Percentiles rank a stretch among this genome's conserved stretches.
Conservation (phyloP, 805 yeast genomes). For the Yamadazyma phyllophila region DNA sequence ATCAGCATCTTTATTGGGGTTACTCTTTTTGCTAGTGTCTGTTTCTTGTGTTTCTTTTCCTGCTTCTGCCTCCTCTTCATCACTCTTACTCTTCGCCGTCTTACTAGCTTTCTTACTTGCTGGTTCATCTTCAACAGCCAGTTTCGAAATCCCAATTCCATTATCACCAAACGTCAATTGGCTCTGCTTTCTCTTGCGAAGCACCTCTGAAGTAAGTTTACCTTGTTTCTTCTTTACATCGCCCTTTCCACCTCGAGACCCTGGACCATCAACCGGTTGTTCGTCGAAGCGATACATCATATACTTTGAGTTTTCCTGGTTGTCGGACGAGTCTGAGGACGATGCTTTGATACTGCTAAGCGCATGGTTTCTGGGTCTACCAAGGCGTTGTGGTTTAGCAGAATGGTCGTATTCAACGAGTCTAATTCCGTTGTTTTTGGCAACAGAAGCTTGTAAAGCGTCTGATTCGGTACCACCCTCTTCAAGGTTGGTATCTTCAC, state of each 20-base stretch:
- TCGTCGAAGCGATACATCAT: conserved; percentile 35
- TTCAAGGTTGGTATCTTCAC: neutral
- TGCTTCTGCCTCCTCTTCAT: neutral
- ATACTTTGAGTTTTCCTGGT: conserved; percentile 28
- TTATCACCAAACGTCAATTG: conserved; percentile 12
- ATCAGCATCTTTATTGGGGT: no score
- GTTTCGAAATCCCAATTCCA: conserved; percentile 4
- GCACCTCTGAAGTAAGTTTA: conserved; percentile 21
- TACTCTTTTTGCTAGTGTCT: no score
- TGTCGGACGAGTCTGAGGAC: conserved; percentile 17
- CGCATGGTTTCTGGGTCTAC: conserved; percentile 33
- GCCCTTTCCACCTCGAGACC: conserved; percentile 37
- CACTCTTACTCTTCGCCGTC: neutral
- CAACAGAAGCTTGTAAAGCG: neutral
- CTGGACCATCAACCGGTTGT: conserved; percentile 37
- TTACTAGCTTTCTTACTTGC: neutral
- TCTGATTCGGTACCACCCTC: no score
- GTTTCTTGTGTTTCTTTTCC: neutral
- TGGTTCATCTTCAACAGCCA: neutral
- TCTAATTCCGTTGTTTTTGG: conserved; percentile 6
- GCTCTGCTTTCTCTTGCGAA: conserved; percentile 22
- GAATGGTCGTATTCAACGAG: conserved; percentile 33
- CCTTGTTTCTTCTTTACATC: conserved; percentile 19
- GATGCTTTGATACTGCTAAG: conserved; percentile 15
- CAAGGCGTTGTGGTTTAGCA: conserved; percentile 31